phyloP scores from a whole-genome alignment of 2,329 filamentous ascomycete genomes.

The Coniella lustricola region DNA sequence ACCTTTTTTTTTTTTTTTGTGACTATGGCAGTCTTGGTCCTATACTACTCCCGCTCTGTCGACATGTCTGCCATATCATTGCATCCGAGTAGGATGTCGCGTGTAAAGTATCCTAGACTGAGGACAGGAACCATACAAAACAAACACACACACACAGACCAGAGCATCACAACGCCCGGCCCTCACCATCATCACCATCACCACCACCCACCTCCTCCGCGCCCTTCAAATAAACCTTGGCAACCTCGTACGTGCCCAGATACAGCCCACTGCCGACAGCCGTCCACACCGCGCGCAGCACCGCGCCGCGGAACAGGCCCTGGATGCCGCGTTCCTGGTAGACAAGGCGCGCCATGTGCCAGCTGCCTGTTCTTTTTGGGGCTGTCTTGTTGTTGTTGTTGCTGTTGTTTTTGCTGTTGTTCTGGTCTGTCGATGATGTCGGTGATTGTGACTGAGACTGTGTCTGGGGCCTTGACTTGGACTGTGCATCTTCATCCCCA shows the following conservation, averaged over 20 bases:
- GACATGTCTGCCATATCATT: no score
- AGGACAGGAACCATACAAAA: no score
- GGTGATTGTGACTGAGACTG: slow-evolving; percentile 4
- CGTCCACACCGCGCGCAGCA: slow-evolving; percentile 71
- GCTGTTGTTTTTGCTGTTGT: slow-evolving; percentile 21
- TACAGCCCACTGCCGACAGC: slow-evolving; percentile 78
- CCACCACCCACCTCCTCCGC: slow-evolving; percentile 25
- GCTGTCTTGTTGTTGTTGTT: slow-evolving; percentile 25
- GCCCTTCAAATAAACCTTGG: slow-evolving; percentile 54
- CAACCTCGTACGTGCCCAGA: slow-evolving; percentile 77
- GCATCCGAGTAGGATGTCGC: no score
- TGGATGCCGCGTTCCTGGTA: slow-evolving; percentile 58
- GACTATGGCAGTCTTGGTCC: no score
- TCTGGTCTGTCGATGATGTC: slow-evolving; percentile 16
- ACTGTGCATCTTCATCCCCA: slow-evolving; percentile 24
- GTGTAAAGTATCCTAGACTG: no score
- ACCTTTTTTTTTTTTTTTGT: no score
- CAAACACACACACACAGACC: no score
- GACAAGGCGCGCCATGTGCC: slow-evolving; percentile 59
- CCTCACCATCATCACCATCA: slow-evolving; percentile 11
- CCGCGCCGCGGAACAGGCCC: slow-evolving; percentile 71
- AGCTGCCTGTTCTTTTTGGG: slow-evolving; percentile 35
- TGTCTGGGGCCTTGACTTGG: no score
- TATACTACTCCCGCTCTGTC: no score
- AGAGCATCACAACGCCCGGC: no score